Base-by-base conservation (phyloP, 2,329 filamentous ascomycete genomes). In the Dactylellina leptospora region DNA sequence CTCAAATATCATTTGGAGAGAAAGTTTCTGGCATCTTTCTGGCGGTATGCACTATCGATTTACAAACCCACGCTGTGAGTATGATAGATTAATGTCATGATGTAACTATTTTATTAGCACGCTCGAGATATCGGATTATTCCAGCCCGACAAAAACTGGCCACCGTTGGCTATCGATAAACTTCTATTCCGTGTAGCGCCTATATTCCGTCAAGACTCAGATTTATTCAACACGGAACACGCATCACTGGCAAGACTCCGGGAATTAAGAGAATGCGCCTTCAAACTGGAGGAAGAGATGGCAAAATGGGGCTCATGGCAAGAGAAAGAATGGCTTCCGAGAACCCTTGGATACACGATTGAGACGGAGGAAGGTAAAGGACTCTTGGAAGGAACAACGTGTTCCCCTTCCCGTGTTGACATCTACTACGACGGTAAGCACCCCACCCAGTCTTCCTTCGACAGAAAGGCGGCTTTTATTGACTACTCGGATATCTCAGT, bases 141-240 rank as follows among this genome's bases (percentile, higher is more conserved):
- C 8, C 30, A 11, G 16, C 54, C 54, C 16, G 23, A 47, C 9
- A 30, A 18, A 47, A 22, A 23, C 10, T 13, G n/a, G 16, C 4
- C 22, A 20, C 23, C 40, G 22, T 10, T 13, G 13, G 25, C 40
- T 47, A 16, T 59, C 2, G 54, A 59, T 33, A 20, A 30, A 6
- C 40, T 59, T 13, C 40, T 59, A 13, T 45, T 30, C n/a, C 54
- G 54, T 22, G 54, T 59, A n/a, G 28, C 54, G 5, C 54, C 54
- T 13, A 45, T 59, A 16, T 59, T 59, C 27, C 54, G 54, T 22
- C 40, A 59, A 47, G 40, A 40, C 2, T 45, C 54, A n/a, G 27
- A 27, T 5, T 10, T 59, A 5, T 59, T 59, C 11, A 13, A n/a
- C 13, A 23, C 16, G 10, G 23, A 27, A 9, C 13, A 10, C 11